Base-by-base conservation (phyloP, 1,284 basidiomycete species). In the Sporisorium reilianum region DNA sequence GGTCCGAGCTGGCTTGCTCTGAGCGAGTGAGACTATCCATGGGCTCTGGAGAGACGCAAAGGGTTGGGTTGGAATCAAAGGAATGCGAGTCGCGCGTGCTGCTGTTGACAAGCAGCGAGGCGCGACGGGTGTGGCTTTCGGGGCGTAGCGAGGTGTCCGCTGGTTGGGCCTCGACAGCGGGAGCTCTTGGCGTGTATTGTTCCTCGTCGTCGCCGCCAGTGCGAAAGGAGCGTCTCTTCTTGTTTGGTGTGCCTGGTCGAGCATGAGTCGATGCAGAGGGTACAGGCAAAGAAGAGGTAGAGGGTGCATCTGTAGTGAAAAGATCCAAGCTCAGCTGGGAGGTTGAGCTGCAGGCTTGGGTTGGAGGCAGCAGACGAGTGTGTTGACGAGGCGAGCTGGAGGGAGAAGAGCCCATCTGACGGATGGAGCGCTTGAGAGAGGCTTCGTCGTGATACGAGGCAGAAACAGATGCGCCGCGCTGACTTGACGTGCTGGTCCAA, bases 91-190 rank as follows among this genome's bases (percentile, higher is more conserved):
- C 32, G 20, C 61, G 56, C 5, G 62, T 70, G 30, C 67, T 64
- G 45, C 67, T 70, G 57, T 70, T 70, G 61, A 70, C 45, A 10
- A 70, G 62, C 30, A 70, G 26, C 11, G 67, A 70, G 3, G 67
- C 54, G 26, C 62, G 61, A 30, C 62, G 61, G 14, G 45, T 25
- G 26, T 53, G 38, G 8, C 32, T 23, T 9, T 46, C 38, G 44
- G 26, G 18, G 3, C 32, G 54, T 22, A 32, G 20, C 2, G 30
- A 22, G 5, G 28, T 22, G 20, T 45, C 22, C 22, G 25, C 20
- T 28, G 12, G 11, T 22, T 23, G 23, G 8, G 22, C 22, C 16
- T 46, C 44, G 22, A 22, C 7, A 18, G 18, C 11, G 18, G 20
- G 25, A 11, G 25, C 5, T 7, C 18, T 23, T 3, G n/a, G 12